Evolutionary conservation across 805 yeast species (phyloP), one percentile per base, ranked within the genome.

Genomic region (Sugiyamaella americana): DNA sequence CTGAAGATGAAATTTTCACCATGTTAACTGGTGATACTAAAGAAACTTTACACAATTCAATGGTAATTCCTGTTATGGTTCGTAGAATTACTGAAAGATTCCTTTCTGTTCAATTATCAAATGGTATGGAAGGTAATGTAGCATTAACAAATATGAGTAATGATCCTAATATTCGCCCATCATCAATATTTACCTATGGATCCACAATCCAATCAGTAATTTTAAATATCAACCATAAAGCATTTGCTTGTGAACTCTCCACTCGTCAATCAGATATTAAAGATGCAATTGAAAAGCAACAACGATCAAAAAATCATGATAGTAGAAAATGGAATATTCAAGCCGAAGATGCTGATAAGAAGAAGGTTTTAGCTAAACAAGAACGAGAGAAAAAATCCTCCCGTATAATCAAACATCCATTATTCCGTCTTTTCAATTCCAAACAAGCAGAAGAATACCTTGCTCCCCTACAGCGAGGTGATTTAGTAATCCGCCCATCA

Each of bases 401-500:
- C 29, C 79, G 95, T 61, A 82, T 86, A 54, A 76, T 93, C 57
- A 91, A 88, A 62, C 98, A 93, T 69, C 95, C 96, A 34, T 77
- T 84, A 62, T 93, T 86, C 75, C 84, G 80, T 57, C 83, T 86
- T 52, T 83, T 89, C 70, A 84, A 80, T 57, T 76, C 84, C 50
- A 74, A 72, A 47, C 96, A 93, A 70, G 98, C 99, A 0, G 98
- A 91, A 64, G 95, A 85, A 56, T 88, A 76, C 56, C 74, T 93
- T 58, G 96, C 96, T 18, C 86, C 96, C 20, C 77, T 84, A 61
- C 78, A 82, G 37, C 82, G 89, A 53, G 99, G 99, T 44, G 95
- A 87, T 56, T 78, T 87, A 67, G 95, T 93, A 18, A 84, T 93
- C 47, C 78, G 99, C 56, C 99, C 98, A 17, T 87, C 97, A 0